A percentile compares a stretch with the other conserved stretches of the same genome.
Conservation (phyloP, 345 rosid species). For the Lumnitzera littorea region DNA sequence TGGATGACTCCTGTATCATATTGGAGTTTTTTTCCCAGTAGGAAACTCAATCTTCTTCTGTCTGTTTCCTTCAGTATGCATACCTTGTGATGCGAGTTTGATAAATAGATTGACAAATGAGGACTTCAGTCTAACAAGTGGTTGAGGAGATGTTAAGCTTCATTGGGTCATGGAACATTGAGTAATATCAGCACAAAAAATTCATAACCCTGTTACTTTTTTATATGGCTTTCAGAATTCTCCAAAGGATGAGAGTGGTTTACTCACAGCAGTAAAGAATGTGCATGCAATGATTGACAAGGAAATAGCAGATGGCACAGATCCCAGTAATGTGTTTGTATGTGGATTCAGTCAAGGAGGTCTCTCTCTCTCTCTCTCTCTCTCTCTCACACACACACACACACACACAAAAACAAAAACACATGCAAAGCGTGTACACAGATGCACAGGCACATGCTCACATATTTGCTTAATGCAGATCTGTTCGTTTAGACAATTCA, state of each 20-base stretch:
- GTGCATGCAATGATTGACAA: constrained; percentile 72
- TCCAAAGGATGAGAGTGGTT: constrained; percentile 52
- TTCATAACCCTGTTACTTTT: background rate
- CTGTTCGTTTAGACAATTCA: background rate
- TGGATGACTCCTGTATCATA: no score
- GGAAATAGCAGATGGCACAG: constrained; percentile 54
- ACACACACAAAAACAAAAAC: background rate
- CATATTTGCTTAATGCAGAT: background rate
- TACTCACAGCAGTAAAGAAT: constrained; percentile 59
- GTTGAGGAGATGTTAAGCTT: no score
- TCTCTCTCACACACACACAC: background rate
- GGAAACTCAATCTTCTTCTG: no score
- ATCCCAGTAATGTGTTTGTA: constrained; percentile 56
- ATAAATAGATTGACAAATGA: no score
- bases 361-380: constrained; percentile 17
- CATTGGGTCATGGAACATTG: no score
- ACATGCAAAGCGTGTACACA: background rate
- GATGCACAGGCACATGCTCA: background rate
- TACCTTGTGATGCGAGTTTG: no score
- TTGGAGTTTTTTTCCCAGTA: no score
- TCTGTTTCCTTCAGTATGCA: no score
- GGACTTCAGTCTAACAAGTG: no score
- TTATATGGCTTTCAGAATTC: constrained; percentile 38
- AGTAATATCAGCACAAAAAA: no score
- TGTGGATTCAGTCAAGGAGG: constrained; percentile 98